Conservation (phyloP, 202 grass and related monocot genomes). For the Schoenoplectus triqueter region DNA sequence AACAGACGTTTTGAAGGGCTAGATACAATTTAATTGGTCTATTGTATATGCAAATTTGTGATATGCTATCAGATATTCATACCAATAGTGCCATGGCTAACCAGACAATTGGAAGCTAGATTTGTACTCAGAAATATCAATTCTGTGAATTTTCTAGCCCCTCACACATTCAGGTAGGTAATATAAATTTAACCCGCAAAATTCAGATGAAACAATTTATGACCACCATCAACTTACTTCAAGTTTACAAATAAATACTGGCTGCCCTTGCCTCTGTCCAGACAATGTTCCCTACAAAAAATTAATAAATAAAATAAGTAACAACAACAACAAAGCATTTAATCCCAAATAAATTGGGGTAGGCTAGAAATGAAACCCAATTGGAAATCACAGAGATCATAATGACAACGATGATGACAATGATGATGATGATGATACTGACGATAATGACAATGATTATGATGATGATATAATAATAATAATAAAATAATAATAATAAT, state of each 20-base stretch:
- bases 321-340: no score
- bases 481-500: no score
- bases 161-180: background rate
- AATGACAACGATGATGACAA: no score
- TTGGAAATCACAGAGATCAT: no score
- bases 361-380: no score
- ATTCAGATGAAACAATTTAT: conserved; percentile 20
- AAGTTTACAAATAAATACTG: conserved; percentile 97
- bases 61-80: background rate
- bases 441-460: no score
- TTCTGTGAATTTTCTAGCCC: background rate
- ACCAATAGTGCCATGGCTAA: background rate
- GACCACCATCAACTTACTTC: conserved; percentile 67
- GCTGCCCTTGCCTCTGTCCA: conserved; percentile 86
- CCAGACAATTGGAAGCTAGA: background rate
- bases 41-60: background rate
- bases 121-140: background rate
- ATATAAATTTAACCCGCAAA: conserved; percentile 34
- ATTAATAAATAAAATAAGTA: conserved; percentile 9
- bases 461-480: no score
- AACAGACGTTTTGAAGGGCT: background rate
- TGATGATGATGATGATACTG: no score
- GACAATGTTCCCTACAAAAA: conserved; percentile 87
- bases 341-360: no score
- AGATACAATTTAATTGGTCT: conserved; percentile 13